These are phyloP conservation scores for Myriosclerotinia curreyana DNA, from an alignment of 2,329 filamentous ascomycete species.

Conservation along the genomic window DNA sequence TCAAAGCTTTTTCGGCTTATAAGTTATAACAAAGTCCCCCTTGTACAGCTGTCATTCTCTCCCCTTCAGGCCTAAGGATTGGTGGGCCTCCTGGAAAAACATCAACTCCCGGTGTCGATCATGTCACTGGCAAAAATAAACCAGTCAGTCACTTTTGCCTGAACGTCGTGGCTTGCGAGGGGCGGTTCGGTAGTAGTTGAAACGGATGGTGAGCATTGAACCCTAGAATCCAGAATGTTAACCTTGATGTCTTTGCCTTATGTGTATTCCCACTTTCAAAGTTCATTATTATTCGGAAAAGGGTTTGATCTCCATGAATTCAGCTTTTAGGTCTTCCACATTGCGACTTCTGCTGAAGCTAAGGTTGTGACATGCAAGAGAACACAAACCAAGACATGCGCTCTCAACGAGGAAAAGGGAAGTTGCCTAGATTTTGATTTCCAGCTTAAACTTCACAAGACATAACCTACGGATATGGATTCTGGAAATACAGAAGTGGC, in stretches of 20 bases:
- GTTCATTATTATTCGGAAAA: neutral
- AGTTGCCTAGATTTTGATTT: neutral
- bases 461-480: no score
- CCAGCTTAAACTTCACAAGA: no score
- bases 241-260: constrained; percentile 18
- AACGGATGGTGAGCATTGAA: constrained; percentile 14
- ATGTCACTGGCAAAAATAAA: constrained; percentile 15
- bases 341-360: constrained; percentile 18
- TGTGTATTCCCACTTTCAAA: constrained; percentile 10
- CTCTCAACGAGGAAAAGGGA: neutral
- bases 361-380: constrained; percentile 14
- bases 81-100: neutral
- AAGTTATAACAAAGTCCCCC: neutral
- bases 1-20: constrained; percentile 9
- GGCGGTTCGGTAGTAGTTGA: constrained; percentile 17
- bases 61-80: constrained; percentile 3
- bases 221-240: constrained; percentile 3
- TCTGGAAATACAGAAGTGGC: no score
- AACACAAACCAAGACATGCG: constrained; percentile 14
- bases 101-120: constrained; percentile 23
- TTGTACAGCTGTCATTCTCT: constrained; percentile 12
- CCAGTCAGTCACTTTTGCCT: constrained; percentile 18
- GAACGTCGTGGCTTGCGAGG: constrained; percentile 20
- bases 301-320: constrained; percentile 14
- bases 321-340: constrained; percentile 20